Base-by-base conservation (phyloP, 208 protist species). In the Phytomonas sp. region DNA sequence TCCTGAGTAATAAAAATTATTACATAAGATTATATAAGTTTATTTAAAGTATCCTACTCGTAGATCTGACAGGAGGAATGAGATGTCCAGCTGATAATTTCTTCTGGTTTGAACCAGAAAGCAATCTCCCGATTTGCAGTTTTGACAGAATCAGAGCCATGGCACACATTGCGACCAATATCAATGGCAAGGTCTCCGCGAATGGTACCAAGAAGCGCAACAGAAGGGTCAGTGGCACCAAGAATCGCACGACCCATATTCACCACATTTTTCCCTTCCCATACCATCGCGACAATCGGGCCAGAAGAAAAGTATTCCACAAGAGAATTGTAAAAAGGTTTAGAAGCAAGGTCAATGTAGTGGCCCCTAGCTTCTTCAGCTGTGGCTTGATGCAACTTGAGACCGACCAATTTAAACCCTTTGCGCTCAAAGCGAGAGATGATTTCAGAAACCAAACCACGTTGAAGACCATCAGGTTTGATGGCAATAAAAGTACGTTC, bases 271-370 rank as follows among this genome's bases (percentile, higher is more conserved):
- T 96, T 95, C 73, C 98, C 98, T 83, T 99, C 96, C 93, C 93
- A 99, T 64, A 98, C 96, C 96, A 99, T 99, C 61, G 93, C 94
- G 74, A 98, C 90, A 72, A 99, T 97, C 67, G 98, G 97, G 75
- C 97, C 98, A 31, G 92, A 98, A 60, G 92, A 94, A 72, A 99
- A 93, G 91, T 97, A 99, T 60, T 88, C 72, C 70, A 97, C 84
- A 52, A 99, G 92, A 40, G 79, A 79, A 63, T 67, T 65, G 82
- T 97, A 99, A 89, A 99, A 99, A 64, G 93, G 91, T 77, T 96
- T 96, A 37, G 78, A 81, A 63, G 87, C 70, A 49, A 94, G 86
- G 72, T 97, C 94, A 60, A 78, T 82, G 83, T 97, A 97, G 87
- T 97, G 89, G 60, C 83, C 76, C 86, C 93, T 61, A n/a, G 91